Conservation (phyloP, 2,329 filamentous ascomycete species). For the Beauveria medogensis region DNA sequence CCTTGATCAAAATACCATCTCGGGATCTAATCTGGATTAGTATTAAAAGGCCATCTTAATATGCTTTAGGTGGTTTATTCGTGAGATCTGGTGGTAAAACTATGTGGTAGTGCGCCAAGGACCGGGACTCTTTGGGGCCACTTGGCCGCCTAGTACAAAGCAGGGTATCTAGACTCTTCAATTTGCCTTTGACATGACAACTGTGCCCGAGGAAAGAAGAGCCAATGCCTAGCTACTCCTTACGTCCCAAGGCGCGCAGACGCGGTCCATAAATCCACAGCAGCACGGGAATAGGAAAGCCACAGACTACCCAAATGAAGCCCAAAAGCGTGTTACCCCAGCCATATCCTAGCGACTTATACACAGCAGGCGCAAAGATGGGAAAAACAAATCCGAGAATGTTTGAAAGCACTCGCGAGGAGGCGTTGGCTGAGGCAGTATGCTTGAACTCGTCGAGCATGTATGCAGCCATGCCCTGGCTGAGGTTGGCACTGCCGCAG, state of each 20-base stretch:
- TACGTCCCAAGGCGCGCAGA: not conserved
- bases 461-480: constrained; percentile 47
- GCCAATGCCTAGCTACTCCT: no score
- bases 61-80: no score
- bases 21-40: no score
- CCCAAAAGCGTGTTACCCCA: constrained; percentile 9
- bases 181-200: no score
- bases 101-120: no score
- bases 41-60: no score
- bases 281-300: not conserved
- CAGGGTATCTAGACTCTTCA: no score
- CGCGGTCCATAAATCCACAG: not conserved
- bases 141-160: no score
- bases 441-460: constrained; percentile 14
- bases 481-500: constrained; percentile 42
- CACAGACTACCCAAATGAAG: not conserved
- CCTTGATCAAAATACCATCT: no score
- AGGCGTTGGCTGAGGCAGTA: constrained; percentile 15
- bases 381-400: constrained; percentile 15
- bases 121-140: no score
- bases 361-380: constrained; percentile 16
- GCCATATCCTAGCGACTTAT: constrained; percentile 15
- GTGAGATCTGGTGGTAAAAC: no score
- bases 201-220: no score
- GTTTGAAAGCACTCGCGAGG: constrained; percentile 14